Evolutionary conservation across 1,284 basidiomycete genomes (phyloP), one percentile per base, ranked within the genome.

Genomic region (Cystobasidium pallidum): DNA sequence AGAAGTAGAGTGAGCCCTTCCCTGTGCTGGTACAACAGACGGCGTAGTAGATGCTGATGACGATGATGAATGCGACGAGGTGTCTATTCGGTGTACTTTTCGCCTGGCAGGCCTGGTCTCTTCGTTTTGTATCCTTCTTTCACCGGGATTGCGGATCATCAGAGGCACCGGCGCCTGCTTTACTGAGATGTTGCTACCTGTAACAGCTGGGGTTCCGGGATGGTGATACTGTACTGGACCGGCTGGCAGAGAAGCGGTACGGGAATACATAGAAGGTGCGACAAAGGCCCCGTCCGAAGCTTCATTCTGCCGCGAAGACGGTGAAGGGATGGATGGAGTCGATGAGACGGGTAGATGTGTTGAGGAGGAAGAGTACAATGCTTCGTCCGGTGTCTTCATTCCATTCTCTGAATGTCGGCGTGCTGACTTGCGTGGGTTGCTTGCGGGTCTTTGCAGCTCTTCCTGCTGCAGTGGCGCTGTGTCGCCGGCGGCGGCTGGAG

Each of bases 11-110:
- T n/a, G n/a, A 45, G 39, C 45, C 13, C 58, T 61, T 24, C 36
- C 24, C 17, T 28, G 30, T 26, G 11, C 41, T 24, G 36, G 10
- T 43, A 21, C 13, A 45, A 21, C 36, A 28, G 26, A 26, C 15
- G 58, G 15, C 24, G 30, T 24, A 19, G 55, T 32, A 34, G 43
- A 45, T 45, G 19, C 43, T 8, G 43, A 45, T 45, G 43, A 45
- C 3, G 15, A 45, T 15, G 19, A 45, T 15, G 52, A 15, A 55
- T 10, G 24, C 24, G 30, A 34, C 8, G 32, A n/a, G 2, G 58
- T 61, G 32, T 71, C 68, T 19, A 63, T 45, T n/a, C 68, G 68
- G 24, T 63, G 51, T 28, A 71, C 59, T 51, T 71, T 71, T 26
- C 68, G 39, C 10, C 68, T 43, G 19, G 68, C 68, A 28, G 68